phyloP scores from a whole-genome alignment of 495 filamentous ascomycete genomes.

The Neurospora terricola region DNA sequence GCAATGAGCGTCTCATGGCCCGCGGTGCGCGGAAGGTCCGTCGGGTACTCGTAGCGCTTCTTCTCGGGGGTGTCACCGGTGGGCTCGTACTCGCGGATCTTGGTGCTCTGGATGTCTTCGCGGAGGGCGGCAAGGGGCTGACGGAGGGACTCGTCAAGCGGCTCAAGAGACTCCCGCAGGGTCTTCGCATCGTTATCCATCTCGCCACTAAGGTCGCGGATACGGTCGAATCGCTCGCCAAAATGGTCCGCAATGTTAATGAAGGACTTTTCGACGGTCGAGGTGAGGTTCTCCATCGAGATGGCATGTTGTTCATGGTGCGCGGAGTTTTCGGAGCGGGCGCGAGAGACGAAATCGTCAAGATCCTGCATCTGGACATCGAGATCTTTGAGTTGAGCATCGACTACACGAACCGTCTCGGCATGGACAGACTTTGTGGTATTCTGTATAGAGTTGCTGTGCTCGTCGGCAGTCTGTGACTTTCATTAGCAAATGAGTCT shows the following conservation, averaged over 20 bases:
- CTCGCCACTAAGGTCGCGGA: slow-evolving; percentile 54
- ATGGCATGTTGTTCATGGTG: slow-evolving; percentile 57
- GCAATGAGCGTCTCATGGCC: slow-evolving; percentile 57
- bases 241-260: slow-evolving; percentile 56
- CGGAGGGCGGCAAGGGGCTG: slow-evolving; percentile 62
- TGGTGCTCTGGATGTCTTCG: slow-evolving; percentile 46
- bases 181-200: slow-evolving; percentile 43
- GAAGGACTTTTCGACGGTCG: slow-evolving; percentile 61
- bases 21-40: slow-evolving; percentile 64
- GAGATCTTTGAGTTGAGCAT: slow-evolving; percentile 79
- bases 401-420: slow-evolving; percentile 84
- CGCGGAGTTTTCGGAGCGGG: slow-evolving; percentile 66
- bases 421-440: slow-evolving; percentile 82
- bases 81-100: slow-evolving; percentile 64
- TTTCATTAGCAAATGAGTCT: slow-evolving; percentile 17
- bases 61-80: slow-evolving; percentile 85
- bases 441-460: slow-evolving; percentile 67
- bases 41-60: slow-evolving; percentile 63
- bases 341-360: slow-evolving; percentile 81
- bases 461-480: slow-evolving; percentile 58
- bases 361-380: slow-evolving; percentile 76
- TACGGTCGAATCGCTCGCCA: slow-evolving; percentile 46
- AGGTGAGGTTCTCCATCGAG: slow-evolving; percentile 51
- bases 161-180: slow-evolving; percentile 45
- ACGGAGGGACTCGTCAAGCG: slow-evolving; percentile 50